Conservation (phyloP, 345 rosid genomes). For the Rubroshorea leprosula region DNA sequence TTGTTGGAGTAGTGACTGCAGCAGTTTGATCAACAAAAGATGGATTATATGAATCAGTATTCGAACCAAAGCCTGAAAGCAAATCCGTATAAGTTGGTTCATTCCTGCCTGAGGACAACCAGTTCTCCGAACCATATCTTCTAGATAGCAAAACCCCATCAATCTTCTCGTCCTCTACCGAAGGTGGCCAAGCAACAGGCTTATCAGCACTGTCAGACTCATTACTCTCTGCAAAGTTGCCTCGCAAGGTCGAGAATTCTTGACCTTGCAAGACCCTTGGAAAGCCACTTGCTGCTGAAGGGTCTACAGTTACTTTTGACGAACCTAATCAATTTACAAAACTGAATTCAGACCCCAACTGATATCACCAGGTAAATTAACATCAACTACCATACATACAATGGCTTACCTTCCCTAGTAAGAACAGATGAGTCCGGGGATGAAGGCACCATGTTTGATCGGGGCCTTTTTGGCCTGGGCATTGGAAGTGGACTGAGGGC, state of each 20-base stretch:
- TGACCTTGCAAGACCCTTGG: conserved; percentile 82
- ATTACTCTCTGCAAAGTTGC: conserved; percentile 39
- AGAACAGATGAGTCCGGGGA: conserved; percentile 57
- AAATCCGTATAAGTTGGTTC: conserved; percentile 54
- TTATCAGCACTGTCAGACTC: conserved; percentile 53
- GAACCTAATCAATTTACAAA: conserved; percentile 28
- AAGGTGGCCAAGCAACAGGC: conserved; percentile 49
- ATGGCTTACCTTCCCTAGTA: conserved; percentile 52
- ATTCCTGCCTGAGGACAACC: conserved; percentile 42
- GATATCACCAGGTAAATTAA: not conserved
- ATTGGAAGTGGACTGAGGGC: conserved; percentile 56
- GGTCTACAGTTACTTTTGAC: conserved; percentile 43
- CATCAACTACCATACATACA: not conserved
- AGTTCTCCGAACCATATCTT: conserved; percentile 48
- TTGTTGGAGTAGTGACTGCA: conserved; percentile 22
- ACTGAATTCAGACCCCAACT: not conserved
- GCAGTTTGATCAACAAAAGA: conserved; percentile 35
- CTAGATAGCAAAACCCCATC: conserved; percentile 40
- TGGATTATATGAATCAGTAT: conserved; percentile 29
- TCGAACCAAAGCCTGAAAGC: conserved; percentile 55
- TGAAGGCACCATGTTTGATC: conserved; percentile 45
- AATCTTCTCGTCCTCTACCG: conserved; percentile 50
- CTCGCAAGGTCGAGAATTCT: conserved; percentile 67
- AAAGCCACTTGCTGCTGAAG: conserved; percentile 44
- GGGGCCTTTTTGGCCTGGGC: conserved; percentile 56